These are phyloP conservation scores for Patellaria atrata DNA, from an alignment of 495 filamentous ascomycete species.

Conservation along the genomic window DNA sequence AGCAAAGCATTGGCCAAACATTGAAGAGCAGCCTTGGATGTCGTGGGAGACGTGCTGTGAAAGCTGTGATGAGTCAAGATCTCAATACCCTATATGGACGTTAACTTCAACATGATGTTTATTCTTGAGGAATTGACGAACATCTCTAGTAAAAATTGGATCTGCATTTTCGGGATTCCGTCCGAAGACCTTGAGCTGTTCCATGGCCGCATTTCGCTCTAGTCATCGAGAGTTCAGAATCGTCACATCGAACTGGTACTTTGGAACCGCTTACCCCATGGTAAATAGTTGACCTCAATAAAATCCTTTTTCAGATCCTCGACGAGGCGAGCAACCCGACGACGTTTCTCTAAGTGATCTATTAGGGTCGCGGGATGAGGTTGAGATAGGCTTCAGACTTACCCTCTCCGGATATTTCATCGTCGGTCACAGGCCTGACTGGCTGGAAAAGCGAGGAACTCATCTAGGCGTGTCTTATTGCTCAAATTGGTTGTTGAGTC, in stretches of 20 bases:
- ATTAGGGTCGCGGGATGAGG: neutral
- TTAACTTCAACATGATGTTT: neutral
- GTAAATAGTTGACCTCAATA: neutral
- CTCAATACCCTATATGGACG: slow-evolving; percentile 47
- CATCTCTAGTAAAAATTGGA: slow-evolving; percentile 64
- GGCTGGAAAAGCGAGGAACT: slow-evolving; percentile 1
- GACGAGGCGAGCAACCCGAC: neutral
- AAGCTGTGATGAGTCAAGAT: slow-evolving; percentile 60
- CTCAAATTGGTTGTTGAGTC: too few relatives aligned
- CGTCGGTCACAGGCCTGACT: slow-evolving; percentile 5
- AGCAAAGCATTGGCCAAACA: slow-evolving; percentile 78
- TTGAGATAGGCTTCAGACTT: neutral
- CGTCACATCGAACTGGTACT: neutral
- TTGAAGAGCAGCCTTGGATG: slow-evolving; percentile 60
- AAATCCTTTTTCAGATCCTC: slow-evolving; percentile 3
- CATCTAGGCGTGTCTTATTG: too few relatives aligned
- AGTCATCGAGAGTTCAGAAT: neutral
- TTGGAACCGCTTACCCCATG: neutral
- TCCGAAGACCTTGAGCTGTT: slow-evolving; percentile 66
- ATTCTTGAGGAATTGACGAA: slow-evolving; percentile 22
- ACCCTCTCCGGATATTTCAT: slow-evolving; percentile 2
- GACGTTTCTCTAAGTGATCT: neutral
- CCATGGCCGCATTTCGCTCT: slow-evolving; percentile 32
- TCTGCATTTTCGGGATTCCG: slow-evolving; percentile 53
- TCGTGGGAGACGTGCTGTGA: slow-evolving; percentile 38